These are phyloP conservation scores for Pochonia chlamydosporia DNA, from an alignment of 2,329 filamentous ascomycete species.

Conservation along the genomic window DNA sequence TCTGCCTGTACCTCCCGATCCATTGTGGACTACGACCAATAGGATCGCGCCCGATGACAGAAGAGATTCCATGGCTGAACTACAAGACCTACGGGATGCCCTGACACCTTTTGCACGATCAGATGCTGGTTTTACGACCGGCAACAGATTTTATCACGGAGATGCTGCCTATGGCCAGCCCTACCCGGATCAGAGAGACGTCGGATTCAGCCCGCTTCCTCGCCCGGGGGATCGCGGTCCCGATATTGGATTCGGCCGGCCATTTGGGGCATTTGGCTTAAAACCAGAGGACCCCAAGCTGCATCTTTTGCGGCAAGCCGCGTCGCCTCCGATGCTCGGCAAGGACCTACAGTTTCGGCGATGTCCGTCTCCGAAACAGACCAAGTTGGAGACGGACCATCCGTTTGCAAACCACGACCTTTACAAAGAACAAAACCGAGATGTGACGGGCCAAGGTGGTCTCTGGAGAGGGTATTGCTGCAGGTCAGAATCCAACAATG, in stretches of 20 bases:
- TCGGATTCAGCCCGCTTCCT: neutral
- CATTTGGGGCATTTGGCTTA: slow-evolving; percentile 35
- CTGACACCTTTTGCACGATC: slow-evolving; percentile 18
- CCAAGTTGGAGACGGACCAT: slow-evolving; percentile 76
- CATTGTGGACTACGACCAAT: slow-evolving; percentile 35
- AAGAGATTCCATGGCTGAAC: slow-evolving; percentile 20
- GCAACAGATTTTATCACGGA: neutral
- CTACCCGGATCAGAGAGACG: slow-evolving; percentile 10
- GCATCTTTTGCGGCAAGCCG: slow-evolving; percentile 43
- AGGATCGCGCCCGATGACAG: slow-evolving; percentile 20
- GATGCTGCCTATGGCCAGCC: slow-evolving; percentile 2
- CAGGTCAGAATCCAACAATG: slow-evolving; percentile 29
- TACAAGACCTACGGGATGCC: slow-evolving; percentile 15
- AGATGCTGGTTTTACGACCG: slow-evolving; percentile 13
- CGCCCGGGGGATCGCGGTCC: slow-evolving; percentile 3
- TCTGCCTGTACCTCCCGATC: slow-evolving; percentile 30
- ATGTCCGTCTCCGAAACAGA: slow-evolving; percentile 77
- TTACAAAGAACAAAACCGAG: slow-evolving; percentile 44
- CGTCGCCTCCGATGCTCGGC: slow-evolving; percentile 84
- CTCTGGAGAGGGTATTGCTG: slow-evolving; percentile 75
- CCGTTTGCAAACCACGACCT: slow-evolving; percentile 44
- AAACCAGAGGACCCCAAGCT: slow-evolving; percentile 34
- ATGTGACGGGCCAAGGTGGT: slow-evolving; percentile 53
- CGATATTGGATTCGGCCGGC: slow-evolving; percentile 30
- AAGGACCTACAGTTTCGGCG: slow-evolving; percentile 72